A percentile compares a stretch with the other conserved stretches of the same genome.
Evolutionary conservation across 2,329 filamentous ascomycete genomes (phyloP).

Genomic region (Calonectria fujianensis): DNA sequence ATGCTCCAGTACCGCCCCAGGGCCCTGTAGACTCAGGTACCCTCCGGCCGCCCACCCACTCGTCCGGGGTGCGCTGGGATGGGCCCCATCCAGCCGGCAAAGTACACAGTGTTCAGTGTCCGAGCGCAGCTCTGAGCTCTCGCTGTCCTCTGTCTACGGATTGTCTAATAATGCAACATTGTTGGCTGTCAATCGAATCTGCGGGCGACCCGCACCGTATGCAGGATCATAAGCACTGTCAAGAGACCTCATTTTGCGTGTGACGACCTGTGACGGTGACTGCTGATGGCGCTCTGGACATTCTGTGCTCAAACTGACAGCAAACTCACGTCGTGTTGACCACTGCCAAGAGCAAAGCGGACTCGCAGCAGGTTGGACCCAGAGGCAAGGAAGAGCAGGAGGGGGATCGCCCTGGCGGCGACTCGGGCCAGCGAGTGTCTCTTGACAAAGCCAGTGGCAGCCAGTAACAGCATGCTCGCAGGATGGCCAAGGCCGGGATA

Average conservation of each 20-base stretch:
- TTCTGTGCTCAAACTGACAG: not conserved
- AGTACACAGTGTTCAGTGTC: slow-evolving; percentile 51
- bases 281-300: slow-evolving; percentile 12
- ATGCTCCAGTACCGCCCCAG: slow-evolving; percentile 1
- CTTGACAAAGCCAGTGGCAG: slow-evolving; percentile 29
- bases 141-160: slow-evolving; percentile 41
- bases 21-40: slow-evolving; percentile 43
- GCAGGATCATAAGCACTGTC: not conserved
- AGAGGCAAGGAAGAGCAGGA: slow-evolving; percentile 18
- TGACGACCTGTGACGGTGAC: slow-evolving; percentile 18
- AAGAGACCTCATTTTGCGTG: not conserved
- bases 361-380: not conserved
- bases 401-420: slow-evolving; percentile 38
- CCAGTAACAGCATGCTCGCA: slow-evolving; percentile 7
- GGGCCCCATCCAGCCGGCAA: slow-evolving; percentile 40
- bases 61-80: slow-evolving; percentile 37
- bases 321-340: not conserved
- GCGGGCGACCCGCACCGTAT: not conserved
- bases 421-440: slow-evolving; percentile 22
- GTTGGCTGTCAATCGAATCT: slow-evolving; percentile 42
- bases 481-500: slow-evolving; percentile 42
- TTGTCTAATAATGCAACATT: slow-evolving; percentile 34
- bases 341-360: not conserved
- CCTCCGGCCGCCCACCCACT: slow-evolving; percentile 31
- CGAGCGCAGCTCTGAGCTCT: slow-evolving; percentile 56